A percentile compares a stretch with the other conserved stretches of the same genome.
These are phyloP conservation scores for Symbiodinium pilosum DNA, from an alignment of 73 alveolate species.

Conservation along the genomic window DNA sequence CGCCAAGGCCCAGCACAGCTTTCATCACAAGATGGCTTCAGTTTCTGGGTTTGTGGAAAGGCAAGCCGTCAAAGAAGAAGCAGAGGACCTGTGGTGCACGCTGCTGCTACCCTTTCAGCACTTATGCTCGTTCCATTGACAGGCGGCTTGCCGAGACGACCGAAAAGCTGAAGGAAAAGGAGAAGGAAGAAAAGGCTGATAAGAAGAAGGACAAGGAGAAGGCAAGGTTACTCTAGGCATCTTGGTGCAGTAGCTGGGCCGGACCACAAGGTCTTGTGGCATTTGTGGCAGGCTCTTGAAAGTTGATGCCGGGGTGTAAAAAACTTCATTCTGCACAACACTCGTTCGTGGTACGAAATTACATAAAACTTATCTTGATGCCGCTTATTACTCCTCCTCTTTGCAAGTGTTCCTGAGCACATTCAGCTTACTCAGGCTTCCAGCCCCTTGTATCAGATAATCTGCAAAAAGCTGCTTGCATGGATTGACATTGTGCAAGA, in stretches of 20 bases:
- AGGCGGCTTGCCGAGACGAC: constrained; percentile 67
- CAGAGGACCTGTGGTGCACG: neutral
- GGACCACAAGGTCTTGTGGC: neutral
- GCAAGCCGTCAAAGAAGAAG: constrained; percentile 93
- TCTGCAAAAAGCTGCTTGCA: no score
- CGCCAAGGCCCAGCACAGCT: neutral
- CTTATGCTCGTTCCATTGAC: neutral
- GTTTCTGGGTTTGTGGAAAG: constrained; percentile 13
- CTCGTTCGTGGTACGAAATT: no score
- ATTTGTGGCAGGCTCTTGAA: neutral
- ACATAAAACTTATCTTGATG: no score
- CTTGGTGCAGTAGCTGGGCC: no score
- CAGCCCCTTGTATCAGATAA: no score
- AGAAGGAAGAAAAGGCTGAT: constrained; percentile 38
- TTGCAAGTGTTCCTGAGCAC: no score
- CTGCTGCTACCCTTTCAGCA: neutral
- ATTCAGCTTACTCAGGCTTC: no score
- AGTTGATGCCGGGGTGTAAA: neutral
- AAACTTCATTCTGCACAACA: neutral
- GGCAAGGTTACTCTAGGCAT: neutral
- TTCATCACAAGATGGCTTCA: neutral
- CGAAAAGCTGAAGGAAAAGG: constrained; percentile 72
- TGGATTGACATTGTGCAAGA: no score
- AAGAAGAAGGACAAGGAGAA: constrained; percentile 24
- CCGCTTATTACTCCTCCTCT: no score